A percentile compares a stretch with the other conserved stretches of the same genome.
Evolutionary conservation across 257 asterid species (phyloP).

Genomic region (Echium plantagineum): DNA sequence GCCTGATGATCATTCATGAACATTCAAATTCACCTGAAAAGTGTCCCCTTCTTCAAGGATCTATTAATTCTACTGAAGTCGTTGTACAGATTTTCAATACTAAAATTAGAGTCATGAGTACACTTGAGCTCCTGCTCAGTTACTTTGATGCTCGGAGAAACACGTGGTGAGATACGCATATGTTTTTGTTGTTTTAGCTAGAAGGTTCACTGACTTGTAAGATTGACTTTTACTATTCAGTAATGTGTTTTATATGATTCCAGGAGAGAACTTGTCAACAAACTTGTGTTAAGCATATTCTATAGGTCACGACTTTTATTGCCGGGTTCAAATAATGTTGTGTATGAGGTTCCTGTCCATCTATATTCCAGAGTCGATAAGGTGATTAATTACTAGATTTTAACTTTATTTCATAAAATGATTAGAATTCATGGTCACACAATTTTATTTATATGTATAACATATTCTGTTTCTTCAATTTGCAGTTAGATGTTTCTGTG

Average conservation of each 20-base stretch:
- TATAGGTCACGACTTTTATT: conserved; percentile 43
- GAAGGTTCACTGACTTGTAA: background rate
- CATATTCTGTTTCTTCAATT: conserved; percentile 15
- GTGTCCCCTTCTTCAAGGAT: conserved; percentile 81
- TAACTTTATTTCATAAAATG: background rate
- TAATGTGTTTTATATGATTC: conserved; percentile 12
- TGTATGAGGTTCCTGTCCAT: conserved; percentile 48
- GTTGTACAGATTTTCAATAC: conserved; percentile 43
- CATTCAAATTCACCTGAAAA: conserved; percentile 57
- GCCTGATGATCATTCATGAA: conserved; percentile 71
- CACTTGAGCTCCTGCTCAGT: conserved; percentile 35
- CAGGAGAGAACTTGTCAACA: conserved; percentile 75
- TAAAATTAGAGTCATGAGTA: conserved; percentile 66
- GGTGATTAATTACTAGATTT: conserved; percentile 32
- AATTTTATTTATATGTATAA: conserved; percentile 5
- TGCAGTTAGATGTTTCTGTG: conserved; percentile 57
- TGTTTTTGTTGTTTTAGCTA: conserved; percentile 3
- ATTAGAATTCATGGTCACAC: background rate
- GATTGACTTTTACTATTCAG: conserved; percentile 11
- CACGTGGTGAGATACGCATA: conserved; percentile 44
- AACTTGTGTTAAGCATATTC: conserved; percentile 62
- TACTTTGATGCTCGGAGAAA: conserved; percentile 68
- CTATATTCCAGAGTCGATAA: conserved; percentile 58
- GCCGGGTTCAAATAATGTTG: conserved; percentile 44
- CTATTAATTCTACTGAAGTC: conserved; percentile 43